Conservation (phyloP, 2,329 filamentous ascomycete species). For the Drechslerella stenobrocha region DNA sequence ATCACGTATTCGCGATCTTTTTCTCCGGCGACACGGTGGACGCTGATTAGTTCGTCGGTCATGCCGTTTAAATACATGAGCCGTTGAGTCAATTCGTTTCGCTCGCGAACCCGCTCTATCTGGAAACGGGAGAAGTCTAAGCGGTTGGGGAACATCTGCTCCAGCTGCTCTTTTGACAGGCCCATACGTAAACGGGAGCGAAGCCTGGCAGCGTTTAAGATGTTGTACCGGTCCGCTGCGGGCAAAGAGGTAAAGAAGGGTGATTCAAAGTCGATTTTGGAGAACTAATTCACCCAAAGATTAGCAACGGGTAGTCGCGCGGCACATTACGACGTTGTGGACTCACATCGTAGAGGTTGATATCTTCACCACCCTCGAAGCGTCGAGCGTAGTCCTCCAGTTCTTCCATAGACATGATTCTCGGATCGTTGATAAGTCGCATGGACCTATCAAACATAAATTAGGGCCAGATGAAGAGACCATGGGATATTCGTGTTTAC, state of each 20-base stretch:
- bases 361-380: constrained; percentile 88
- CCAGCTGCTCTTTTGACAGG: constrained; percentile 91
- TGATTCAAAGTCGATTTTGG: constrained; percentile 96
- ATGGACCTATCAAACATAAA: constrained; percentile 59
- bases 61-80: constrained; percentile 94
- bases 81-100: constrained; percentile 91
- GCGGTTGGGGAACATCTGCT: constrained; percentile 93
- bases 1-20: constrained; percentile 91
- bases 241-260: constrained; percentile 93
- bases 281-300: constrained; percentile 77
- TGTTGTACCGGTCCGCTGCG: constrained; percentile 90
- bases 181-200: constrained; percentile 91
- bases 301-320: background rate
- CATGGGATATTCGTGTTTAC: background rate
- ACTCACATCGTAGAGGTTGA: constrained; percentile 56
- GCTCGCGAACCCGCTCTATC: constrained; percentile 87
- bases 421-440: constrained; percentile 86
- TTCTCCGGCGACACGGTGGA: constrained; percentile 75
- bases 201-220: constrained; percentile 87
- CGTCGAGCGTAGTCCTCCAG: constrained; percentile 90
- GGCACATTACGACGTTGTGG: background rate
- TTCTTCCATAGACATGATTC: constrained; percentile 95
- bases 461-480: background rate
- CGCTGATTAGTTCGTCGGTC: constrained; percentile 70
- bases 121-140: constrained; percentile 98